Evolutionary conservation across 2,329 filamentous ascomycete genomes (phyloP).

Genomic region (Alternaria arbusti): DNA sequence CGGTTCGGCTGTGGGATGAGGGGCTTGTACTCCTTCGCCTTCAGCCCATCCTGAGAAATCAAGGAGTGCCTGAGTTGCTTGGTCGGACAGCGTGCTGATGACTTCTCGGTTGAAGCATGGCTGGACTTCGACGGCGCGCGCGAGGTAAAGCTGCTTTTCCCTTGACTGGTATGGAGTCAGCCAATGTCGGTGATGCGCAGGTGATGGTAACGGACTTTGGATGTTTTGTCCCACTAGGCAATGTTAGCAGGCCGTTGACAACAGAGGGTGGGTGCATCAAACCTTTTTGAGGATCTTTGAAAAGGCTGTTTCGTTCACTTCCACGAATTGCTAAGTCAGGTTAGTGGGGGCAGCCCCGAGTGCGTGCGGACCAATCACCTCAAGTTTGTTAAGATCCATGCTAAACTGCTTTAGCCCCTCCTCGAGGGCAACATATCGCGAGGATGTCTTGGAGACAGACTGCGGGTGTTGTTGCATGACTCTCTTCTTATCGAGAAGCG

Average conservation of each 20-base stretch:
- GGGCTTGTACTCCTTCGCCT: conserved; percentile 84
- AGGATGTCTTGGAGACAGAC: conserved; percentile 82
- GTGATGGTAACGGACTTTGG: conserved; percentile 67
- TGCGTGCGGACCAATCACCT: conserved; percentile 53
- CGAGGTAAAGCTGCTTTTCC: conserved; percentile 96
- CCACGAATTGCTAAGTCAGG: conserved; percentile 81
- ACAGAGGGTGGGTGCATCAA: conserved; percentile 29
- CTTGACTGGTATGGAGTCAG: conserved; percentile 68
- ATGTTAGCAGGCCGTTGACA: conserved; percentile 43
- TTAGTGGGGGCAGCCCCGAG: conserved; percentile 29
- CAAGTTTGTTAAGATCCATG: conserved; percentile 93
- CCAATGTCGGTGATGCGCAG: conserved; percentile 20
- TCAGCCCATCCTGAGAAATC: conserved; percentile 97
- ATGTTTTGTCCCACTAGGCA: conserved; percentile 92
- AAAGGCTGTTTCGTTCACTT: conserved; percentile 96
- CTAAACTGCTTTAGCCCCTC: conserved; percentile 98
- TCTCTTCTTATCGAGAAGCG: conserved; percentile 92
- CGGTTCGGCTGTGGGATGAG: conserved; percentile 41
- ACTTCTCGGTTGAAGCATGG: conserved; percentile 98
- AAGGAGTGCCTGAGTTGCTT: conserved; percentile 93
- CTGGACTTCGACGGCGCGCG: conserved; percentile 93
- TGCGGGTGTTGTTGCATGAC: conserved; percentile 80
- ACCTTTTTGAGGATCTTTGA: conserved; percentile 98
- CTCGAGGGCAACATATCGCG: conserved; percentile 91
- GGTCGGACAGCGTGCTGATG: conserved; percentile 94